phyloP scores from a whole-genome alignment of 225 moss, liverwort and hornwort genomes.

The Marchantia paleacea region DNA sequence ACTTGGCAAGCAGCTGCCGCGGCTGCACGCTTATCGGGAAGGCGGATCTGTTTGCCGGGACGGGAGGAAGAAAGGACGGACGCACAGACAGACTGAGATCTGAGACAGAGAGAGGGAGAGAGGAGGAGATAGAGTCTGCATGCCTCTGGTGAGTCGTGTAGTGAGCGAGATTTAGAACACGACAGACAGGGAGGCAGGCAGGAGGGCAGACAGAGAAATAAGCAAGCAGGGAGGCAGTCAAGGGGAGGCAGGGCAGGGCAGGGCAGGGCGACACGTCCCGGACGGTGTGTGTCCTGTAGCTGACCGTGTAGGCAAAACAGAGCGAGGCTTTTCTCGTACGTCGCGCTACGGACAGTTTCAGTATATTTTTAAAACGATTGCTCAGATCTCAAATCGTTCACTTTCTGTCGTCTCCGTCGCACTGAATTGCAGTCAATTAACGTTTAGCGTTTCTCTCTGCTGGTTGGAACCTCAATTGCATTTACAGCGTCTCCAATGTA shows the following conservation, averaged over 20 bases:
- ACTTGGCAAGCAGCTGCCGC: not conserved
- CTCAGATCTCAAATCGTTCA: constrained; percentile 10
- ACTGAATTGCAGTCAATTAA: constrained; percentile 8
- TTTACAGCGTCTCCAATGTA: not conserved
- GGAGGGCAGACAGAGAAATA: too few relatives aligned
- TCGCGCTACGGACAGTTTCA: constrained; percentile 9
- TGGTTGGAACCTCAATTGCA: constrained; percentile 15
- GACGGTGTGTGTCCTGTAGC: not conserved
- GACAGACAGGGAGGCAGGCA: not conserved
- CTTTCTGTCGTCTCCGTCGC: not conserved
- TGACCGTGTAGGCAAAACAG: not conserved
- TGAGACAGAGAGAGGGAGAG: too few relatives aligned
- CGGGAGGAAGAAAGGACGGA: too few relatives aligned
- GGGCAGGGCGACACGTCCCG: not conserved
- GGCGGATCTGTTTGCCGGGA: not conserved
- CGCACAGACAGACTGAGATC: too few relatives aligned
- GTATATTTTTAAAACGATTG: not conserved
- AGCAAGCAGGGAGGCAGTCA: too few relatives aligned
- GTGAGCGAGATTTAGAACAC: not conserved
- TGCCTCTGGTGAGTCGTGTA: not conserved
- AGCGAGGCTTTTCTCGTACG: not conserved
- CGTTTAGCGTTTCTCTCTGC: not conserved
- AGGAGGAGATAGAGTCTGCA: not conserved
- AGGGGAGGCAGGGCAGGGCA: not conserved
- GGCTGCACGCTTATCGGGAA: not conserved